Evolutionary conservation across 352 stramenopile species (phyloP), one percentile per base, ranked within the genome.

Genomic region (Blastocystis sp.): DNA sequence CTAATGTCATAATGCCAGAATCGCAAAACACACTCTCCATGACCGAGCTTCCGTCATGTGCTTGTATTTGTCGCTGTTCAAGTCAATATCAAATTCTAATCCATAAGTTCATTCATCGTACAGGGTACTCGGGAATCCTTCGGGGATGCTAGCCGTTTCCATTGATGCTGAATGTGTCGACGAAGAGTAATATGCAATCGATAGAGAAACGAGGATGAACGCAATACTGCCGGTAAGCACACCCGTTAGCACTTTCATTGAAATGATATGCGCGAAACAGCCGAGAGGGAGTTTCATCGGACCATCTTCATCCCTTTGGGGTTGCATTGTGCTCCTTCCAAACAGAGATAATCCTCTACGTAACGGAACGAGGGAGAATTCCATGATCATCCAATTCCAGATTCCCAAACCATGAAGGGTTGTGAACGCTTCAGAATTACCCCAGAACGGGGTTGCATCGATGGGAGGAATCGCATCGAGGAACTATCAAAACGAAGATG

Each of bases 401-500:
- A 7, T 56, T 14, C 48, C 28, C 28, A 34, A 34, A 34, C 28
- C 28, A 34, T 34, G 28, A 34, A 34, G 28, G 28, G 28, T 34
- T 34, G 28, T 34, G 28, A 34, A 34, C 28, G 28, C 28, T 34
- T 34, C 28, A 34, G 28, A 34, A 21, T 61, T 61, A 61, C 11
- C 21, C 21, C 2, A n/a, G 19, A 62, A n/a, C 19, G 56, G 23
- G 56, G 23, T 2, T 23, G 56, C 56, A n/a, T 23, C 56, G 2
- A 19, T 62, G 19, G 19, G 56, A 19, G 23, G 3, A n/a, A 60
- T 38, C 21, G 45, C 52, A 48, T 21, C 48, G 2, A n/a, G 28
- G 34, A 40, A 21, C 48, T 84, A 59, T 84, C 74, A 84, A 84
- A 84, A 69, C 74, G 74, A 84, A 84, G 74, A 62, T 61, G 64